Evolutionary conservation across 371 early-diverging fungal species (phyloP).

Genomic region (Fennellomyces sp.): DNA sequence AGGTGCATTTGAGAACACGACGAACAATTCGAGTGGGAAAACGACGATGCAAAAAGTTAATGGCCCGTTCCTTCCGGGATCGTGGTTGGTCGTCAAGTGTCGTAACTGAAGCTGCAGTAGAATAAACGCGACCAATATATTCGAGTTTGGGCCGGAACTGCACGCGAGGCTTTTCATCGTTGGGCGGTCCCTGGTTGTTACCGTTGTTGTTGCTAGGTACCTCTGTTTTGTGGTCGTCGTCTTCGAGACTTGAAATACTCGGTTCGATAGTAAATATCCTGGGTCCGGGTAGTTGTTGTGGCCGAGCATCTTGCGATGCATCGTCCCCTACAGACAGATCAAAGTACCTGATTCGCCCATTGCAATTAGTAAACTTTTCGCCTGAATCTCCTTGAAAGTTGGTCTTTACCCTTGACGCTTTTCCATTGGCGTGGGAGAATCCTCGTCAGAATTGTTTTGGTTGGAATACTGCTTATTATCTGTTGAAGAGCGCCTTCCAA

Average conservation of each 20-base stretch:
- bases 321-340: background rate
- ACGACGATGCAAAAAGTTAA: slow-evolving; percentile 28
- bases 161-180: background rate
- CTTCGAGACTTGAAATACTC: background rate
- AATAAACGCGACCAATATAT: slow-evolving; percentile 18
- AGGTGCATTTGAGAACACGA: slow-evolving; percentile 55
- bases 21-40: slow-evolving; percentile 57
- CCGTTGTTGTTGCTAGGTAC: background rate
- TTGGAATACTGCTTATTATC: background rate
- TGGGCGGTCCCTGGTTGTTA: background rate
- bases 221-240: background rate
- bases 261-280: slow-evolving; percentile 8
- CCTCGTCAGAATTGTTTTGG: background rate
- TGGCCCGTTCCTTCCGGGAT: slow-evolving; percentile 10
- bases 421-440: slow-evolving; percentile 15
- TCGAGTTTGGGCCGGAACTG: slow-evolving; percentile 19
- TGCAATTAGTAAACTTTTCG: background rate
- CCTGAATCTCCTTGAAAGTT: background rate
- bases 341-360: slow-evolving; percentile 16
- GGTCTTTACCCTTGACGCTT: slow-evolving; percentile 6
- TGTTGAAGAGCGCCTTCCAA: background rate
- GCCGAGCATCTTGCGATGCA: background rate
- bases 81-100: slow-evolving; percentile 11
- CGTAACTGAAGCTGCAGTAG: slow-evolving; percentile 2
- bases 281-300: background rate